Evolutionary conservation across 169 alveolate genomes (phyloP).

Genomic region (Haemoproteus tartakovskyi): DNA sequence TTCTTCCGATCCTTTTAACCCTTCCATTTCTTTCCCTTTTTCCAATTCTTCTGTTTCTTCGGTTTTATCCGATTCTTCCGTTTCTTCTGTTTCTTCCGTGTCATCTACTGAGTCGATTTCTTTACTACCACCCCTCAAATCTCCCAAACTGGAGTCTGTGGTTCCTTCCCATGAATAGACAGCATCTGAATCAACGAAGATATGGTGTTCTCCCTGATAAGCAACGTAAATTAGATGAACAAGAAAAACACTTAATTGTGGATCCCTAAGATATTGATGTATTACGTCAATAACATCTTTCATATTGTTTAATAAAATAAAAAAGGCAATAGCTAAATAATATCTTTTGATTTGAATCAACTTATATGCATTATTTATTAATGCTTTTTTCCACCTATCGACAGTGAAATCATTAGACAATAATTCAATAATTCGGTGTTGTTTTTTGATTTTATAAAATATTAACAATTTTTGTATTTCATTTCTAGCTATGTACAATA

Average conservation of each 20-base stretch:
- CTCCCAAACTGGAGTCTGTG: not conserved
- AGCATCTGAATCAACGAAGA: not conserved
- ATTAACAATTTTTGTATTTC: slow-evolving; percentile 44
- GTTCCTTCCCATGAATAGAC: not conserved
- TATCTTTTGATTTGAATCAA: slow-evolving; percentile 61
- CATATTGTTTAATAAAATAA: slow-evolving; percentile 37
- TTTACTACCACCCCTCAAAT: too few relatives aligned
- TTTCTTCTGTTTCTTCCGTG: too few relatives aligned
- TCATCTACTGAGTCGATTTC: too few relatives aligned
- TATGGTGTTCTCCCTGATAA: not conserved
- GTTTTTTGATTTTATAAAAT: slow-evolving; percentile 55
- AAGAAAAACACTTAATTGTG: slow-evolving; percentile 37
- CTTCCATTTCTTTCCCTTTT: too few relatives aligned
- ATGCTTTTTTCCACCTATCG: slow-evolving; percentile 49
- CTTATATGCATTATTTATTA: slow-evolving; percentile 55
- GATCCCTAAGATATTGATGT: slow-evolving; percentile 42
- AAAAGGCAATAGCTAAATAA: slow-evolving; percentile 55
- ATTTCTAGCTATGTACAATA: slow-evolving; percentile 52
- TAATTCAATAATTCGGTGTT: slow-evolving; percentile 30
- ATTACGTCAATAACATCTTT: slow-evolving; percentile 51
- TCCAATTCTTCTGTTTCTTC: too few relatives aligned
- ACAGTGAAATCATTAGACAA: slow-evolving; percentile 21
- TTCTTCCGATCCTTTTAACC: too few relatives aligned
- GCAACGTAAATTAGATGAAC: slow-evolving; percentile 26
- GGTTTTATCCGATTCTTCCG: too few relatives aligned